Evolutionary conservation across 139 green algal species (phyloP), one percentile per base, ranked within the genome.

Genomic region (Asterochloris sp.): DNA sequence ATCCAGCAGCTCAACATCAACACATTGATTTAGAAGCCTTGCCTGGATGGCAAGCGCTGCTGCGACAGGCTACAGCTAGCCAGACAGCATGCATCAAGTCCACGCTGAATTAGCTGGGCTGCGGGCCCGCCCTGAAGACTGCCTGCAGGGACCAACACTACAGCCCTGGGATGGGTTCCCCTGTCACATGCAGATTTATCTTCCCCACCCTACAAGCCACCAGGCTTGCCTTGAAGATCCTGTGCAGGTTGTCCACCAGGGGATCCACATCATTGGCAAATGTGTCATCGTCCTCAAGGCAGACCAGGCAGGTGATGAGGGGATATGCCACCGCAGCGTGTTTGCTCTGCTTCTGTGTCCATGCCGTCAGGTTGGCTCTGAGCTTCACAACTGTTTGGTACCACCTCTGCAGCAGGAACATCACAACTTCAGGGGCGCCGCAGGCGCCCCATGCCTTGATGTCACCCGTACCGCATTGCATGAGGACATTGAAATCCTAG

Each of bases 321-420:
- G 95, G 95, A 69, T 94, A 94, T 38, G 47, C 79, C 47, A 82
- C 68, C 1, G 29, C n/a, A 69, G 79, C 76, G 89, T 90, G 94
- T 83, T 92, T 94, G 84, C 88, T 91, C 79, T 97, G 92, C 82
- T 96, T 96, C 62, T 84, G 87, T 76, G 93, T 90, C 93, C 89
- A 91, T 28, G 83, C 81, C 16, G 89, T 87, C 69, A 92, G 74
- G 78, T 96, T 90, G 0, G 29, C 76, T 21, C 92, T 86, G 76
- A 97, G 54, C 47, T 75, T 62, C 11, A 76, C 69, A 23, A 95
- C 84, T 38, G 86, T 82, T 11, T 79, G 27, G 19, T 82, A 78
- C 86, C 91, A 95, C 29, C 77, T 62, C 76, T 80, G 67, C 60
- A 80, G 60, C 60, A 80, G 23, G 38, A 54, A 54, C 38, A 54